Conservation (phyloP, 2,329 filamentous ascomycete genomes). For the Colletotrichum sp. region DNA sequence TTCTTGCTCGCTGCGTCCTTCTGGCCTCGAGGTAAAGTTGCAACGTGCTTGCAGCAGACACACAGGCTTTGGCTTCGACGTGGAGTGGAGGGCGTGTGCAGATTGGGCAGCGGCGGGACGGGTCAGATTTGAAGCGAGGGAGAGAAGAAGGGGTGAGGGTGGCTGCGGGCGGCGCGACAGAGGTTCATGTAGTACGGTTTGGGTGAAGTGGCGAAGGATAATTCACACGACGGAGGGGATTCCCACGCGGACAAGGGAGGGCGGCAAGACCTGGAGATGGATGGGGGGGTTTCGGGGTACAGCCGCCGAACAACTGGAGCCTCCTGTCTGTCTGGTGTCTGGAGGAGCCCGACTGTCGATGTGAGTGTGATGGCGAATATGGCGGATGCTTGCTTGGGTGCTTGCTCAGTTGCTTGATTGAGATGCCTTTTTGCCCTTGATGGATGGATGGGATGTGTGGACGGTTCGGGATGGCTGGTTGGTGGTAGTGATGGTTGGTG, state of each 20-base stretch:
- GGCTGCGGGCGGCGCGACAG: constrained; percentile 14
- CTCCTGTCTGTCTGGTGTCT: background rate
- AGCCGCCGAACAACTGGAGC: background rate
- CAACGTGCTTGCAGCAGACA: background rate
- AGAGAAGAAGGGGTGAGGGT: background rate
- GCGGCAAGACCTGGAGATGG: background rate
- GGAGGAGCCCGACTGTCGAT: background rate
- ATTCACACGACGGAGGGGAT: background rate
- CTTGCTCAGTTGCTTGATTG: background rate
- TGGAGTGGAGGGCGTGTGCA: background rate
- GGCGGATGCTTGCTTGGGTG: background rate
- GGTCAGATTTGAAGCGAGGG: background rate
- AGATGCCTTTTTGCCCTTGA: background rate
- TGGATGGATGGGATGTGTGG: background rate
- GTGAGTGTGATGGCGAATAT: background rate
- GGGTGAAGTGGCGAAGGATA: constrained; percentile 15
- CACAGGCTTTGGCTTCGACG: background rate
- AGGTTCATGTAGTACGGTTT: constrained; percentile 18
- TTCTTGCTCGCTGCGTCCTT: background rate
- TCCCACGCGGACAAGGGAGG: background rate
- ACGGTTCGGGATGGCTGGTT: background rate
- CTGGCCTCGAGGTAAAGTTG: background rate
- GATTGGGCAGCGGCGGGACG: background rate
- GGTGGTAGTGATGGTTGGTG: background rate
- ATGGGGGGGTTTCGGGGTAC: background rate